phyloP scores from a whole-genome alignment of 192 early-diverging fungal species.

The Coemansia sp. region DNA sequence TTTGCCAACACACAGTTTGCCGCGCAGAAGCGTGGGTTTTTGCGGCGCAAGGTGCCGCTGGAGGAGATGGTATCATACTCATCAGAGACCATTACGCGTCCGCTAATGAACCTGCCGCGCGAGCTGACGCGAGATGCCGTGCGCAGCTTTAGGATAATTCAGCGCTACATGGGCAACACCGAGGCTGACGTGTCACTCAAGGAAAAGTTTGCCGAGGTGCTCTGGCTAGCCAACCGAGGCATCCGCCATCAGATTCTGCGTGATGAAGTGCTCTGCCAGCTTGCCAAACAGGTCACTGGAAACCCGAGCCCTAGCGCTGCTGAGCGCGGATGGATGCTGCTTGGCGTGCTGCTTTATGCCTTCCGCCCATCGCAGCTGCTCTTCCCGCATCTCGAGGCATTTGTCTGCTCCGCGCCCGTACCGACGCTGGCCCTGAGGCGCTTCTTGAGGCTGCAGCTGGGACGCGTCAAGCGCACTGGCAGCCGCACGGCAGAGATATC shows the following conservation, averaged over 20 bases:
- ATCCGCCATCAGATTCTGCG: constrained; percentile 72
- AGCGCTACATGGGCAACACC: constrained; percentile 79
- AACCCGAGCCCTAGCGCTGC: constrained; percentile 63
- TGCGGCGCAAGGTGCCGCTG: constrained; percentile 79
- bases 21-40: constrained; percentile 81
- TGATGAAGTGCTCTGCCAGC: constrained; percentile 93
- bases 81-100: constrained; percentile 68
- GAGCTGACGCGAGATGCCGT: constrained; percentile 83
- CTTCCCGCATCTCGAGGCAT: constrained; percentile 77
- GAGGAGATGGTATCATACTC: constrained; percentile 76
- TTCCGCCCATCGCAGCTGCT: constrained; percentile 92
- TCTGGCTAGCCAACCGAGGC: constrained; percentile 74
- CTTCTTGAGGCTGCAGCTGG: constrained; percentile 56
- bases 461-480: constrained; percentile 73
- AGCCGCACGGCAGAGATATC: constrained; percentile 69
- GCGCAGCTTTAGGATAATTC: constrained; percentile 80
- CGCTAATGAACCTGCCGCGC: constrained; percentile 80
- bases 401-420: constrained; percentile 53
- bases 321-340: constrained; percentile 81
- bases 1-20: constrained; percentile 92
- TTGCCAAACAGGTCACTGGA: constrained; percentile 82
- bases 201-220: constrained; percentile 60
- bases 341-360: constrained; percentile 76
- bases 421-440: constrained; percentile 19
- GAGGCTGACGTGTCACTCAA: constrained; percentile 26